A percentile compares a stretch with the other conserved stretches of the same genome.
Conservation (phyloP, 495 filamentous ascomycete genomes). For the Ascobolus immersus region DNA sequence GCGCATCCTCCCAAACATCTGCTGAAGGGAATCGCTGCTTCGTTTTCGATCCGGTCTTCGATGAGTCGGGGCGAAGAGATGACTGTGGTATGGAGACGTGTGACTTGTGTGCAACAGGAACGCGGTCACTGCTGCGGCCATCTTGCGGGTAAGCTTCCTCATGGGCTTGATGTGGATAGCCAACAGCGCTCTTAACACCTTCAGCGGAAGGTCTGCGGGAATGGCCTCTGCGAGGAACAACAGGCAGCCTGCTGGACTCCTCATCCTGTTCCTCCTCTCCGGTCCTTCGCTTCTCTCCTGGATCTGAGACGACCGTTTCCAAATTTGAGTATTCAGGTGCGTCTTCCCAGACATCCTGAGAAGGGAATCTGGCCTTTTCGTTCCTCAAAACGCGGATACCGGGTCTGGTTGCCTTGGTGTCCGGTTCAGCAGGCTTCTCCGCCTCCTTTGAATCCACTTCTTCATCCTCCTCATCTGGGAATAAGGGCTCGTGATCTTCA, state of each 20-base stretch:
- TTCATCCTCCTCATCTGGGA: conserved; percentile 58
- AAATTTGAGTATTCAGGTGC: conserved; percentile 58
- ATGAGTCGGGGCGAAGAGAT: not conserved
- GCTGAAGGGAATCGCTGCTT: conserved; percentile 64
- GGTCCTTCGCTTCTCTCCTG: conserved; percentile 19
- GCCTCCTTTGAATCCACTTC: conserved; percentile 17
- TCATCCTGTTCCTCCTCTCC: conserved; percentile 13
- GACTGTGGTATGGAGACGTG: too few species aligned
- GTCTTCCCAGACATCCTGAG: conserved; percentile 93
- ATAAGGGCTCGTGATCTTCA: conserved; percentile 85
- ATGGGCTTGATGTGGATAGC: not conserved
- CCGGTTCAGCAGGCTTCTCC: conserved; percentile 1
- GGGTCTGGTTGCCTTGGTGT: conserved; percentile 16
- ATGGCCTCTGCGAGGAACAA: not conserved
- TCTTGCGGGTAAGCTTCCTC: too few species aligned
- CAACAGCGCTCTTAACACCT: too few species aligned
- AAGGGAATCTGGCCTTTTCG: too few species aligned
- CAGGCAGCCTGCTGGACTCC: conserved; percentile 11
- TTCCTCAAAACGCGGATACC: conserved; percentile 21
- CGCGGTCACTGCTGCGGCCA: too few species aligned
- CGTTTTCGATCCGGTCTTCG: not conserved
- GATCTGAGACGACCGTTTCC: conserved; percentile 47
- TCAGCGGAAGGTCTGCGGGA: not conserved
- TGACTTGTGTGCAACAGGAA: too few species aligned
- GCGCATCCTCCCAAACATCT: conserved; percentile 94